These are phyloP conservation scores for Aspergillus clavatus DNA, from an alignment of 2,329 filamentous ascomycete species.

Conservation along the genomic window DNA sequence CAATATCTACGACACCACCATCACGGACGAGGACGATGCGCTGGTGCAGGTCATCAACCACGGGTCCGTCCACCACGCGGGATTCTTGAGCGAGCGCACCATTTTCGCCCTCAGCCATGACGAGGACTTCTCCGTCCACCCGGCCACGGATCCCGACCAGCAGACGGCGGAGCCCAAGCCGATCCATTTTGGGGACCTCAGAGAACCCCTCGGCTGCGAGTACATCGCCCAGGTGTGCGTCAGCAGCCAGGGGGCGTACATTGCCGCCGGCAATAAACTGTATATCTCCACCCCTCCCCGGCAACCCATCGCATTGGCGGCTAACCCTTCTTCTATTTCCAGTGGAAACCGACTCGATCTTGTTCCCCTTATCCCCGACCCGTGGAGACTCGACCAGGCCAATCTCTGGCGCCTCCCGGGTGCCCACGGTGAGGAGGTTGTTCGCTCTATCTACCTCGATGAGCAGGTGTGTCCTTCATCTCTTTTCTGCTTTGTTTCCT, in stretches of 20 bases:
- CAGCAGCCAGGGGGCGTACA: conserved; percentile 38
- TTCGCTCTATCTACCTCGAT: conserved; percentile 44
- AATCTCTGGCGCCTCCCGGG: conserved; percentile 41
- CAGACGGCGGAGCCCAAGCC: conserved; percentile 43
- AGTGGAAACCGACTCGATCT: conserved; percentile 42
- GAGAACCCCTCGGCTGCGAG: conserved; percentile 52
- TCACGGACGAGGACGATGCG: conserved; percentile 58
- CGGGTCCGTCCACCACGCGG: conserved; percentile 57
- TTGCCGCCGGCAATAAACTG: conserved; percentile 50
- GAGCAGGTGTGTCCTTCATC: conserved; percentile 33
- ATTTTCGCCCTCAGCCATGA: conserved; percentile 60
- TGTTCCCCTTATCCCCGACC: conserved; percentile 33
- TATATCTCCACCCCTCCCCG: conserved; percentile 24
- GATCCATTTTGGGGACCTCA: conserved; percentile 52
- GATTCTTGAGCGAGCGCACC: conserved; percentile 50
- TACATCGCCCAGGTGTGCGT: conserved; percentile 55
- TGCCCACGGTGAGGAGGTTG: conserved; percentile 47
- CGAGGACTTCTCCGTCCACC: conserved; percentile 57
- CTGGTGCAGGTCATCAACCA: conserved; percentile 60
- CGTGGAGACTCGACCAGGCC: conserved; percentile 38
- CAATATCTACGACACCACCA: conserved; percentile 56
- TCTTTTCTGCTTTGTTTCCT: not conserved
- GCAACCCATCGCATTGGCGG: too few species aligned
- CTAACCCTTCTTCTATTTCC: not conserved
- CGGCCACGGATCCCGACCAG: conserved; percentile 47